These are phyloP conservation scores for Gynostemma pentaphyllum DNA, from an alignment of 306 rosid genomes.

Conservation along the genomic window DNA sequence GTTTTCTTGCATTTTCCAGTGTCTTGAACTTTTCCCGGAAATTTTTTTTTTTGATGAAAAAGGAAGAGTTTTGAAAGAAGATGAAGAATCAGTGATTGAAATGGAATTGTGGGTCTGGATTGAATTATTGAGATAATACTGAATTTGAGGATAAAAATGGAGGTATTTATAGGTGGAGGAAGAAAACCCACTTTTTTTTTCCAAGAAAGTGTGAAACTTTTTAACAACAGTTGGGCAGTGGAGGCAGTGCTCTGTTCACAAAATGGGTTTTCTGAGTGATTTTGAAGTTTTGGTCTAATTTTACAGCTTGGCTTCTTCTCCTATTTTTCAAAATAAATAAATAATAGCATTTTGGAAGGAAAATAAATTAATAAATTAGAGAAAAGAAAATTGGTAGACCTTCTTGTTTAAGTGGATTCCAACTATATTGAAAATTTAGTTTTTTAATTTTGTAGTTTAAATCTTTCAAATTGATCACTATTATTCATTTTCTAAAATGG, in stretches of 20 bases:
- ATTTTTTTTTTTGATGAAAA: no score
- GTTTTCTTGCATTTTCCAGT: not conserved
- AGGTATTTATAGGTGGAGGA: constrained; percentile 60
- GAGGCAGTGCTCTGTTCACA: no score
- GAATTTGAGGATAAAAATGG: not conserved
- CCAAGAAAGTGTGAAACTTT: not conserved
- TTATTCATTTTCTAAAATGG: no score
- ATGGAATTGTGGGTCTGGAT: no score
- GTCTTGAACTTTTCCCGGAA: not conserved
- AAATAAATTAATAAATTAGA: no score
- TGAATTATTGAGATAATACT: not conserved
- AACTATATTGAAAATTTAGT: no score
- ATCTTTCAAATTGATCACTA: no score
- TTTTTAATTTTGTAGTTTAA: no score
- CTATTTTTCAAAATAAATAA: not conserved
- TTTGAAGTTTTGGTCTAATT: not conserved
- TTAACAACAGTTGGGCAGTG: not conserved
- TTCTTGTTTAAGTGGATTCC: no score
- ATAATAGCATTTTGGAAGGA: not conserved
- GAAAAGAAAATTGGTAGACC: no score
- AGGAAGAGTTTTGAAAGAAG: no score
- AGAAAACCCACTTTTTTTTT: not conserved
- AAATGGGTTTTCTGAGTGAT: not conserved
- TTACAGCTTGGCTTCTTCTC: not conserved
- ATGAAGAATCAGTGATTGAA: no score